Percentiles rank a stretch among this genome's conserved stretches.
Conservation (phyloP, 805 yeast species). For the Candida easanensis region DNA sequence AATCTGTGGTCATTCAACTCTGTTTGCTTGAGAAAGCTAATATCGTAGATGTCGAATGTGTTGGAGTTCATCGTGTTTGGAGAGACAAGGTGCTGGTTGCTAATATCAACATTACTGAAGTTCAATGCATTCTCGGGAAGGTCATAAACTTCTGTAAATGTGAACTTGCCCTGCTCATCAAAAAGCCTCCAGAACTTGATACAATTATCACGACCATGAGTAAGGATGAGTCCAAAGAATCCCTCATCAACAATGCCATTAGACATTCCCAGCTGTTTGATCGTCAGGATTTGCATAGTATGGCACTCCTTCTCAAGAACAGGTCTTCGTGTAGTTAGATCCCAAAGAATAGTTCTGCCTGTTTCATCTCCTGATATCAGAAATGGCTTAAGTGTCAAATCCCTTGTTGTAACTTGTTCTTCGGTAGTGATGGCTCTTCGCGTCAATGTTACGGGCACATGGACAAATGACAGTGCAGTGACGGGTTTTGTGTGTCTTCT, state of each 20-base stretch:
- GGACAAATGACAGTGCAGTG: slow-evolving; percentile 12
- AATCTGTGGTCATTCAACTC: slow-evolving; percentile 17
- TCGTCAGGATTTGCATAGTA: slow-evolving; percentile 44
- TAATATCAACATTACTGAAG: slow-evolving; percentile 60
- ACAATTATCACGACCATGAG: slow-evolving; percentile 68
- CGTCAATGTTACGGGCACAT: slow-evolving; percentile 9
- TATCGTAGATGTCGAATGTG: slow-evolving; percentile 56
- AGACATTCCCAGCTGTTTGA: slow-evolving; percentile 41
- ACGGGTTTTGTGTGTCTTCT: slow-evolving; percentile 20
- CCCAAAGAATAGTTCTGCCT: slow-evolving; percentile 39
- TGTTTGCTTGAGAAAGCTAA: slow-evolving; percentile 26
- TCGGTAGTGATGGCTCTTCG: slow-evolving; percentile 2
- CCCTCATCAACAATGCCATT: slow-evolving; percentile 18
- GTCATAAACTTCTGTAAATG: slow-evolving; percentile 32
- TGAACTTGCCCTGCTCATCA: slow-evolving; percentile 7
- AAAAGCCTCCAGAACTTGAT: slow-evolving; percentile 44
- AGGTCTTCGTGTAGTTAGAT: slow-evolving; percentile 53
- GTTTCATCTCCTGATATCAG: slow-evolving; percentile 17
- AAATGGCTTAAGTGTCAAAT: slow-evolving; percentile 14
- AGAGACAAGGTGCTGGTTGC: slow-evolving; percentile 39
- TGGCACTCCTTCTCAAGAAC: slow-evolving; percentile 60
- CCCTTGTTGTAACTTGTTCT: background rate
- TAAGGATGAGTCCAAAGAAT: slow-evolving; percentile 44
- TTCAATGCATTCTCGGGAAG: slow-evolving; percentile 74
- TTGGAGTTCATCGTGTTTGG: slow-evolving; percentile 68